These are phyloP conservation scores for Cubamyces lactineus DNA, from an alignment of 768 basidiomycete genomes.

Conservation along the genomic window DNA sequence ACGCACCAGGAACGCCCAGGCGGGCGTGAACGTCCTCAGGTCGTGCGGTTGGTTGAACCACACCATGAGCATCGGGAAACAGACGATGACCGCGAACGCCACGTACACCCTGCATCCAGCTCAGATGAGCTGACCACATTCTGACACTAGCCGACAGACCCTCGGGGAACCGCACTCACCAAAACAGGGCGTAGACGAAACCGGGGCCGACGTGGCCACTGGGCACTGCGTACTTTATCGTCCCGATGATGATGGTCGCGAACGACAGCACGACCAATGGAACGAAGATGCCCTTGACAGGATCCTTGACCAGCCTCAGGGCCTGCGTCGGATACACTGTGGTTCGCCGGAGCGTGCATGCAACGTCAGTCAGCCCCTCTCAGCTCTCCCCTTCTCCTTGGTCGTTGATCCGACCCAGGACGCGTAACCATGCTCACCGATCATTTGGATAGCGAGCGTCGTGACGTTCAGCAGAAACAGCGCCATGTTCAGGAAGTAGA, in stretches of 20 bases:
- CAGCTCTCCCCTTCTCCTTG: too few relatives aligned
- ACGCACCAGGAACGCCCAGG: conserved; percentile 43
- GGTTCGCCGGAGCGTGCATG: not conserved
- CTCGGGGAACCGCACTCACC: conserved; percentile 34
- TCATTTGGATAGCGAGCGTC: conserved; percentile 46
- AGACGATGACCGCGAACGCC: conserved; percentile 40
- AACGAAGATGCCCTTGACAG: conserved; percentile 50
- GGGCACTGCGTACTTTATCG: conserved; percentile 49
- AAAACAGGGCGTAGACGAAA: conserved; percentile 47
- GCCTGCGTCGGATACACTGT: conserved; percentile 51
- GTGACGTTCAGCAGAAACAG: conserved; percentile 47
- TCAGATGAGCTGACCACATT: too few relatives aligned
- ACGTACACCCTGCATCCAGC: conserved; percentile 44
- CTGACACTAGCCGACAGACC: too few relatives aligned
- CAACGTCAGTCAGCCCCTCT: too few relatives aligned
- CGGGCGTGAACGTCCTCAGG: conserved; percentile 42
- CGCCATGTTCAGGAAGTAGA: conserved; percentile 50
- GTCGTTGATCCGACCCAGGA: not conserved
- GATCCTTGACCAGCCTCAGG: conserved; percentile 46
- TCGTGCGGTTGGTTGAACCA: conserved; percentile 54
- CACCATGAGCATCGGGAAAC: conserved; percentile 52
- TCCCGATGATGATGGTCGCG: conserved; percentile 52
- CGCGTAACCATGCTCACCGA: conserved; percentile 36
- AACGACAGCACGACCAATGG: conserved; percentile 48
- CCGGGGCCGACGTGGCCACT: conserved; percentile 38